Conservation (phyloP, 805 yeast species). For the Nakazawaea siamensis region DNA sequence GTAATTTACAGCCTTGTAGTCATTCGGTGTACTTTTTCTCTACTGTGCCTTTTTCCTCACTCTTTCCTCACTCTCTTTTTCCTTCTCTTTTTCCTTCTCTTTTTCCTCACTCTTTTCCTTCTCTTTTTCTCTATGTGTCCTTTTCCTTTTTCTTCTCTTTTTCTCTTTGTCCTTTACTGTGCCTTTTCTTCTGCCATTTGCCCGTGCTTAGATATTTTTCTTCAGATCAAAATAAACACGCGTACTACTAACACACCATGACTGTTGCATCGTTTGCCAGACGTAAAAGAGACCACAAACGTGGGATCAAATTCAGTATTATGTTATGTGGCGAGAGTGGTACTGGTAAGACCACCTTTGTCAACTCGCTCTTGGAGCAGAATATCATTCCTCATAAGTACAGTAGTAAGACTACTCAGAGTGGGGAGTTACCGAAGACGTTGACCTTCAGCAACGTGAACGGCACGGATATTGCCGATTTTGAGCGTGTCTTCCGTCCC, state of each 20-base stretch:
- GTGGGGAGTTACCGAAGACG: constrained; percentile 28
- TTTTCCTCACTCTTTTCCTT: too few species aligned
- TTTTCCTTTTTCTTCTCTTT: too few species aligned
- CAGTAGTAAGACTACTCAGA: constrained; percentile 4
- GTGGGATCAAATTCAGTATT: constrained; percentile 67
- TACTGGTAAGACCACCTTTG: constrained; percentile 70
- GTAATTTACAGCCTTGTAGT: too few species aligned
- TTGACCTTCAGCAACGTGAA: constrained; percentile 53
- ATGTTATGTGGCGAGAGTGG: constrained; percentile 70
- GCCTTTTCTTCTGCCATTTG: too few species aligned
- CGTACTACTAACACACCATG: not conserved
- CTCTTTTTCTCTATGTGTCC: too few species aligned
- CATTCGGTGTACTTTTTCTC: too few species aligned
- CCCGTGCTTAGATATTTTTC: too few species aligned
- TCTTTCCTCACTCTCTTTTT: too few species aligned
- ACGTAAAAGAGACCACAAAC: constrained; percentile 58
- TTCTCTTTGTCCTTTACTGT: too few species aligned
- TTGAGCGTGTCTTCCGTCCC: constrained; percentile 57
- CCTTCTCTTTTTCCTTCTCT: too few species aligned
- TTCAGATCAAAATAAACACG: not conserved
- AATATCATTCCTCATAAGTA: constrained; percentile 54
- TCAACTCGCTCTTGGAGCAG: constrained; percentile 59
- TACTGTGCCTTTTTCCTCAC: too few species aligned
- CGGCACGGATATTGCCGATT: constrained; percentile 48
- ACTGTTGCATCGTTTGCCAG: constrained; percentile 17